Evolutionary conservation across 345 rosid genomes (phyloP).

Genomic region (Hypericum androsaemum): DNA sequence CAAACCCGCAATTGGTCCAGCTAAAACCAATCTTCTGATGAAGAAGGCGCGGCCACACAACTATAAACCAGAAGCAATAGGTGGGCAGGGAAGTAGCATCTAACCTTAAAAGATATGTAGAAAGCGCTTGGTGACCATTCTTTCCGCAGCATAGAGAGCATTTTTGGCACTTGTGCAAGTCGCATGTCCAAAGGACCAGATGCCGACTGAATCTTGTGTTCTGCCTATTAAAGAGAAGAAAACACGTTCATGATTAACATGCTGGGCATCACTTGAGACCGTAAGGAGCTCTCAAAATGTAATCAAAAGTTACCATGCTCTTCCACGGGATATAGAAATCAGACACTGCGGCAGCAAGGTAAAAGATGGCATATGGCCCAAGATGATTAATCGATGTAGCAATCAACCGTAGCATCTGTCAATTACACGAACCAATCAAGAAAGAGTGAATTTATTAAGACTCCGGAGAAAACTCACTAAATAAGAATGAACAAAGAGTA

Average conservation of each 20-base stretch:
- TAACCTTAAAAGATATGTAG: constrained; percentile 88
- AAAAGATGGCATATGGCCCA: constrained; percentile 59
- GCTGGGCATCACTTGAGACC: background rate
- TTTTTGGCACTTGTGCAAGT: constrained; percentile 83
- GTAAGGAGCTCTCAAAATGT: background rate
- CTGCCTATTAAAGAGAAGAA: constrained; percentile 28
- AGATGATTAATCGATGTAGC: constrained; percentile 39
- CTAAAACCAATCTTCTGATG: background rate
- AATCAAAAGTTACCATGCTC: constrained; percentile 55
- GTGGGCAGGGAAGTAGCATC: background rate
- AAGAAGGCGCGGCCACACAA: constrained; percentile 7
- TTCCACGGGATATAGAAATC: constrained; percentile 92
- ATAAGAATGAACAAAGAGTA: background rate
- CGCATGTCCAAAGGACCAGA: constrained; percentile 89
- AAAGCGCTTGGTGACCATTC: constrained; percentile 82
- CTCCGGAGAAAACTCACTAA: background rate
- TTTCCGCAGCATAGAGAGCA: constrained; percentile 63
- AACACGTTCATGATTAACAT: too few species aligned
- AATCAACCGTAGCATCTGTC: constrained; percentile 64
- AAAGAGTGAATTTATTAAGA: background rate
- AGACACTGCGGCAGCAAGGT: constrained; percentile 92
- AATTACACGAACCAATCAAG: background rate
- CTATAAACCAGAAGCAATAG: background rate
- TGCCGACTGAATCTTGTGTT: constrained; percentile 89
- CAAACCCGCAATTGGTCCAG: too few species aligned